Percentiles rank a stretch among this genome's conserved stretches.
These are phyloP conservation scores for Oryza rufipogon DNA, from an alignment of 176 grass and related monocot genomes.

Conservation along the genomic window DNA sequence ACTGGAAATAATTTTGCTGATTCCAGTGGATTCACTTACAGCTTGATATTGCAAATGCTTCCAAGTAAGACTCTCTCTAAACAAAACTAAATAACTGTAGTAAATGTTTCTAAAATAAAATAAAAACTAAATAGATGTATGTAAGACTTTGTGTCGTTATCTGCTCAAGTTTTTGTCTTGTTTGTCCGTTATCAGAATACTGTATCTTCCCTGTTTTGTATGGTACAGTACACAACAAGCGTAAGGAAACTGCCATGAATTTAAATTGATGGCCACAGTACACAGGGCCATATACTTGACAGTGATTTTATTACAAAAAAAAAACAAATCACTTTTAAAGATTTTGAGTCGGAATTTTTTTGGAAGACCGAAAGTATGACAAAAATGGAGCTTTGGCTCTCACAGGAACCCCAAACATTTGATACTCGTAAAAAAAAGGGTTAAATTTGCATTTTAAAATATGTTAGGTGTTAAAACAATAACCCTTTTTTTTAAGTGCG, in stretches of 20 bases:
- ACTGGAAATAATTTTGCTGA: too few species aligned
- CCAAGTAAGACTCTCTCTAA: too few species aligned
- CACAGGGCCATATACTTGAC: neutral
- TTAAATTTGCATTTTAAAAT: neutral
- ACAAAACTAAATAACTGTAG: too few species aligned
- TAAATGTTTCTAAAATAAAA: neutral
- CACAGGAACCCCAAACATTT: neutral
- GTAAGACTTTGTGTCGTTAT: neutral
- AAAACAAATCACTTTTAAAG: neutral
- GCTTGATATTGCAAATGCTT: too few species aligned
- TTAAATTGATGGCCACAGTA: neutral
- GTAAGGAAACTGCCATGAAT: neutral
- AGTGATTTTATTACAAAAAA: neutral
- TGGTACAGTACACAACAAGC: neutral
- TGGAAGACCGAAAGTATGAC: neutral
- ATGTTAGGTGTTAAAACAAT: neutral
- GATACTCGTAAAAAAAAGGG: too few species aligned
- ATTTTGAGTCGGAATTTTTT: neutral
- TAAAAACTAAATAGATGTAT: too few species aligned
- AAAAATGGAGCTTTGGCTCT: neutral
- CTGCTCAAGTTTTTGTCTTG: neutral
- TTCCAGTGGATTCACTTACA: too few species aligned
- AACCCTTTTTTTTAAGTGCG: too few species aligned
- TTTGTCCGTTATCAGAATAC: neutral
- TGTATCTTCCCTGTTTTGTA: neutral